phyloP scores from a whole-genome alignment of 2,329 filamentous ascomycete species.

The Paraphaeosphaeria minitans region DNA sequence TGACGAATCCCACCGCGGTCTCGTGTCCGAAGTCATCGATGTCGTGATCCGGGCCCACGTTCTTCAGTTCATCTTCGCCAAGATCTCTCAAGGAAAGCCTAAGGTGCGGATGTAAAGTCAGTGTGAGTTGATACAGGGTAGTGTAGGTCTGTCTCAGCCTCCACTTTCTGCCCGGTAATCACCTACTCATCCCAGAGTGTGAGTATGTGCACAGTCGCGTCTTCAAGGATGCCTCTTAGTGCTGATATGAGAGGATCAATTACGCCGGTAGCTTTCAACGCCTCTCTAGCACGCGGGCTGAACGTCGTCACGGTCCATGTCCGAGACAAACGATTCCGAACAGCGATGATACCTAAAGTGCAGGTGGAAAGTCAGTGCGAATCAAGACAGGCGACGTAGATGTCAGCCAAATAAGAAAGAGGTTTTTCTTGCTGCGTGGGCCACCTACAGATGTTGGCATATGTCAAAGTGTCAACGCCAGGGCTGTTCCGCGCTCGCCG shows the following conservation, averaged over 20 bases:
- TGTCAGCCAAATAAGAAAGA: no score
- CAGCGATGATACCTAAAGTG: not conserved
- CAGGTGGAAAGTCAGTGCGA: no score
- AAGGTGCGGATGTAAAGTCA: no score
- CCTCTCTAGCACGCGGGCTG: not conserved
- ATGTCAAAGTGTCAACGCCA: slow-evolving; percentile 6
- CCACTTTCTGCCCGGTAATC: no score
- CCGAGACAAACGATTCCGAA: slow-evolving; percentile 9
- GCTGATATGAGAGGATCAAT: not conserved
- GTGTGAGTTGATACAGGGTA: no score
- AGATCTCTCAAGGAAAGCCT: not conserved
- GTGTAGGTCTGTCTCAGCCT: no score
- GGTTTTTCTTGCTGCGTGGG: no score
- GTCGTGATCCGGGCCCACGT: slow-evolving; percentile 17
- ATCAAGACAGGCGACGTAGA: no score
- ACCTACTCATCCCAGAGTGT: not conserved
- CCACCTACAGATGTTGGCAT: not conserved
- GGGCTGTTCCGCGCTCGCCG: not conserved
- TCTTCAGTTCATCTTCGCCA: slow-evolving; percentile 15
- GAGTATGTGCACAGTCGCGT: slow-evolving; percentile 2
- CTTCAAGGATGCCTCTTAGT: not conserved
- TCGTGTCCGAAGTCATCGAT: slow-evolving; percentile 1
- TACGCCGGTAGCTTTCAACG: not conserved
- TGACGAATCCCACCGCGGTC: not conserved
- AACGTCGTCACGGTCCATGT: slow-evolving; percentile 4